Evolutionary conservation across 768 basidiomycete species (phyloP), one percentile per base, ranked within the genome.

Genomic region (Podaxis carcinomalis): DNA sequence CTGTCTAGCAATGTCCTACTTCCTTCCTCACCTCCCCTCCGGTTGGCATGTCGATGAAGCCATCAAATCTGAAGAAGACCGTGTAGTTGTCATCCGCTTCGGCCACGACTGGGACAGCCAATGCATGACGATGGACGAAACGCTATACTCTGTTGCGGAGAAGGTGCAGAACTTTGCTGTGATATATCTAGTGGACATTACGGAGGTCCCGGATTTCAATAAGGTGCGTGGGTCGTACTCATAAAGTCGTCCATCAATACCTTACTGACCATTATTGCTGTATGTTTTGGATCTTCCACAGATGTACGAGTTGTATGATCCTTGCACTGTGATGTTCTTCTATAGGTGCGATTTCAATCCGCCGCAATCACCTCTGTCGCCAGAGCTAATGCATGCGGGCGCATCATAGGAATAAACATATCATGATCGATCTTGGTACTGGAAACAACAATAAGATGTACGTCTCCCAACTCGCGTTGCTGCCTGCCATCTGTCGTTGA

Each of bases 391-490:
- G 42, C 54, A 11, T 36, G 11, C 13, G 21, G 21, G 14, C 27
- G 39, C 0, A 10, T 13, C 35, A 0, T 67, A 96, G 95, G 46
- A 96, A 96, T 74, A 97, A 98, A 72, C 97, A 98, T 72, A 98
- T 98, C 77, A 98, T 98, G 96, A 98, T 99, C 69, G 97, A 98
- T 84, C 77, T 98, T 65, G 95, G 95, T n/a, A 98, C 95, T 53
- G 95, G 95, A 80, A 97, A 98, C 75, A 98, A 98, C 77, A 98
- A 98, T 77, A 98, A 98, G 79, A 97, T 97, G 95, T 95, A 61
- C 65, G 93, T 80, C 3, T 16, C 10, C 14, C 25, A 44, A 40
- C 56, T 28, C 21, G 11, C 32, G 2, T 0, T 58, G 28, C 39
- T 50, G 0, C 32, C 23, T 39, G 5, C 16, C 37, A 44, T 16